These are phyloP conservation scores for Tribonema minus DNA, from an alignment of 108 stramenopile genomes.

Conservation along the genomic window DNA sequence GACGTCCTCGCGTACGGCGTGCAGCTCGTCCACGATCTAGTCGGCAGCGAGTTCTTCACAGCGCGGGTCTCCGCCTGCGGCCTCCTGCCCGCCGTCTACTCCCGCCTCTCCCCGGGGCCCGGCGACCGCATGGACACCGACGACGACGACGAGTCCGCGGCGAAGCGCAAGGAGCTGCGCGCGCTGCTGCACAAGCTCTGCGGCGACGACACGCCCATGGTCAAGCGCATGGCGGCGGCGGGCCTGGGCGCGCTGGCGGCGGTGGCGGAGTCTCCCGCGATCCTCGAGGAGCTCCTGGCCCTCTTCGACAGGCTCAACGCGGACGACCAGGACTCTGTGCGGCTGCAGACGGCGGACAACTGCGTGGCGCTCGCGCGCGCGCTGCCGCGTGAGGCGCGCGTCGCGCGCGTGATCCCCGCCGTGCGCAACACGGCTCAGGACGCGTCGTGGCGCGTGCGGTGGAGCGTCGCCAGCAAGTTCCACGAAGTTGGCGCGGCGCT, in stretches of 20 bases:
- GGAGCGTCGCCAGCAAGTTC: slow-evolving; percentile 85
- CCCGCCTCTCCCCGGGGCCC: not conserved
- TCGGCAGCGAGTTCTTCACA: slow-evolving; percentile 92
- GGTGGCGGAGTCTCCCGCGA: not conserved
- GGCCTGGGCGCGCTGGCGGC: too few species aligned
- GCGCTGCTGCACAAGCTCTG: slow-evolving; percentile 68
- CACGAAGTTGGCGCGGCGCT: slow-evolving; percentile 70
- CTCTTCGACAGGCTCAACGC: too few species aligned
- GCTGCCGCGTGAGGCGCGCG: slow-evolving; percentile 55
- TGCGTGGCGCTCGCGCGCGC: slow-evolving; percentile 74
- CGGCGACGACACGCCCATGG: slow-evolving; percentile 92
- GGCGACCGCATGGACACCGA: not conserved
- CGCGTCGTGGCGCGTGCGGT: slow-evolving; percentile 83
- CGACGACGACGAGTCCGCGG: too few species aligned
- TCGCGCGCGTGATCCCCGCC: slow-evolving; percentile 31
- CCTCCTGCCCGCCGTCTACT: slow-evolving; percentile 45
- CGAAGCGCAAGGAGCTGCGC: slow-evolving; percentile 12
- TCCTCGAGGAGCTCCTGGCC: not conserved
- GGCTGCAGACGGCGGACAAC: slow-evolving; percentile 84
- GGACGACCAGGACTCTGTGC: too few species aligned
- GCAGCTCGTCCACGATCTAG: slow-evolving; percentile 71
- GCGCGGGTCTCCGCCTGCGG: slow-evolving; percentile 81
- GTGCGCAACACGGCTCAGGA: slow-evolving; percentile 8
- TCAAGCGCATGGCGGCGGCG: slow-evolving; percentile 76
- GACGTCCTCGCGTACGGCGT: slow-evolving; percentile 64